Percentiles rank a stretch among this genome's conserved stretches.
Conservation (phyloP, 805 yeast species). For the Saccharomycopsis synnaedendra region DNA sequence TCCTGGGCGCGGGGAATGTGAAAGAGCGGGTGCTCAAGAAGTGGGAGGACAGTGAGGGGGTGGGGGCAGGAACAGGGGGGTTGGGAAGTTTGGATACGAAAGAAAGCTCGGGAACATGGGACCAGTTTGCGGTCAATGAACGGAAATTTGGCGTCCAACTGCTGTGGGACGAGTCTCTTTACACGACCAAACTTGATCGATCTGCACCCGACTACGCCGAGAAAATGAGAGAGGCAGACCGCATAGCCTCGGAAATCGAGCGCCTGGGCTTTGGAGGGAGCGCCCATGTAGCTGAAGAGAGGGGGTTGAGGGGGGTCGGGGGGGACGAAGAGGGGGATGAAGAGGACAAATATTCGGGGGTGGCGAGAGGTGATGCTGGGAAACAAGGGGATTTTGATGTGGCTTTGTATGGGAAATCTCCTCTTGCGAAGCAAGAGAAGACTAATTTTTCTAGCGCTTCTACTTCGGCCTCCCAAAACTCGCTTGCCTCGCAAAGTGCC, state of each 20-base stretch:
- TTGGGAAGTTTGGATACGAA: background rate
- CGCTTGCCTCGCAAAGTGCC: background rate
- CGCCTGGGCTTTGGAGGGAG: conserved; percentile 51
- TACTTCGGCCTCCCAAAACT: conserved; percentile 29
- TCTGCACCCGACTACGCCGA: conserved; percentile 62
- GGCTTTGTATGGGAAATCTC: conserved; percentile 33
- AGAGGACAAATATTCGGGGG: conserved; percentile 94
- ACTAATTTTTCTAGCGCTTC: conserved; percentile 52
- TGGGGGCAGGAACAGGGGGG: conserved; percentile 4
- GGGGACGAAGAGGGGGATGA: conserved; percentile 89
- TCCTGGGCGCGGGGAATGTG: conserved; percentile 39
- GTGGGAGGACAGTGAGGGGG: conserved; percentile 68
- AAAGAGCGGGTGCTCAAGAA: conserved; percentile 66
- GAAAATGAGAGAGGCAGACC: conserved; percentile 59
- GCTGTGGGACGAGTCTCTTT: conserved; percentile 60
- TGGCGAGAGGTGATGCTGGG: conserved; percentile 26
- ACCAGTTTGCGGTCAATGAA: conserved; percentile 89
- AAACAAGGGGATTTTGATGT: conserved; percentile 6
- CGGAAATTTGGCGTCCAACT: conserved; percentile 82
- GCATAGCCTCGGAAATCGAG: conserved; percentile 77
- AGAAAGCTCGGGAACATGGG: conserved; percentile 43
- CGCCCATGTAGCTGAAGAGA: conserved; percentile 81
- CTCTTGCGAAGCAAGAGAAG: conserved; percentile 40
- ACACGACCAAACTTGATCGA: conserved; percentile 60
- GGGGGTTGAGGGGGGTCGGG: conserved; percentile 45